These are phyloP conservation scores for Aethionema arabicum DNA, from an alignment of 345 rosid genomes.

Conservation along the genomic window DNA sequence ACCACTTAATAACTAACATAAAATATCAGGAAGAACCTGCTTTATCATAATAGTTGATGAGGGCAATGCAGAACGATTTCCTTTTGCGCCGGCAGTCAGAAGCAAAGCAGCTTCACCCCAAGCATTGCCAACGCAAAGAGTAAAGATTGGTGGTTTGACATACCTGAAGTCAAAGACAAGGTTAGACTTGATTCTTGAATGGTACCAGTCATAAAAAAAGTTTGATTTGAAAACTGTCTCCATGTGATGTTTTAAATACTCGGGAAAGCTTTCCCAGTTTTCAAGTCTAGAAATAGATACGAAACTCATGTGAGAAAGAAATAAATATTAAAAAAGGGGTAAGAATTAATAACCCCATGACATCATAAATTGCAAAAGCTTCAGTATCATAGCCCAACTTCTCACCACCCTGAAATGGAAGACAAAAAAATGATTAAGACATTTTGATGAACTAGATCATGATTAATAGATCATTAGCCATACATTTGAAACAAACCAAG, in stretches of 20 bases:
- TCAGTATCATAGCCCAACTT: slow-evolving; percentile 89
- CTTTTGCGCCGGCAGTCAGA: slow-evolving; percentile 44
- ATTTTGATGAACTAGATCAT: slow-evolving; percentile 5
- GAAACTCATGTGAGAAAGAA: slow-evolving; percentile 1
- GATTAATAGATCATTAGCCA: background rate
- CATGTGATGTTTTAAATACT: slow-evolving; percentile 11
- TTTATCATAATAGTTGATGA: slow-evolving; percentile 45
- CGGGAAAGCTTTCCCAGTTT: slow-evolving; percentile 8
- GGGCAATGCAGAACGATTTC: slow-evolving; percentile 45
- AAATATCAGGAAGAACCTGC: slow-evolving; percentile 33
- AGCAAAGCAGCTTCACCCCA: slow-evolving; percentile 99
- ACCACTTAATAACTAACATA: slow-evolving; percentile 13
- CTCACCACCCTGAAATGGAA: slow-evolving; percentile 42
- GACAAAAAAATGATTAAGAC: slow-evolving; percentile 5
- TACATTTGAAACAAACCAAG: slow-evolving; percentile 7
- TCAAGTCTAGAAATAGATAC: background rate
- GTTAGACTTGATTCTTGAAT: slow-evolving; percentile 17
- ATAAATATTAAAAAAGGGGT: slow-evolving; percentile 15
- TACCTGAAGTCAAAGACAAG: slow-evolving; percentile 45
- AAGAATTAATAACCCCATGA: slow-evolving; percentile 60
- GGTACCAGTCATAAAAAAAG: slow-evolving; percentile 14
- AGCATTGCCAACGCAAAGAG: slow-evolving; percentile 95
- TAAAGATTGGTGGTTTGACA: slow-evolving; percentile 84
- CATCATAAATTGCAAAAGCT: slow-evolving; percentile 91
- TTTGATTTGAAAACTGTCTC: background rate